Evolutionary conservation across 371 early-diverging fungal genomes (phyloP), one percentile per base, ranked within the genome.

Genomic region (Lichtheimia ramosa): DNA sequence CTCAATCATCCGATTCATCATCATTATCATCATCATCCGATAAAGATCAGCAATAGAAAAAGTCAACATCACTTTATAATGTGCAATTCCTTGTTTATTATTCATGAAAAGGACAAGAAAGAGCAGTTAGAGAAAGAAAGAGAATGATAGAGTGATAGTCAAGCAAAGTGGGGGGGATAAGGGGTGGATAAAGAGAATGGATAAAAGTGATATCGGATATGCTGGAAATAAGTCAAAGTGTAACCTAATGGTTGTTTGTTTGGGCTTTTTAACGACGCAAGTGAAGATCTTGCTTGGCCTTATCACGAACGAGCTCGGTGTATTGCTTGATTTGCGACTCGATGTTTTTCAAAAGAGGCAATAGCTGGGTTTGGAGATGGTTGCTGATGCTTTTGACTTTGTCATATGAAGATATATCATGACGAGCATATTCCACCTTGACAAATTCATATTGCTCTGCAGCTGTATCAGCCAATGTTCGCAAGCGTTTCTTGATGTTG

Each of bases 331-430:
- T 54, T 43, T 77, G 68, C 42, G 71, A 69, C 34, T 73, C 73
- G 21, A 85, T 50, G 42, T 51, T 61, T 58, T 83, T 72, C n/a
- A 86, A 63, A 25, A 83, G 56, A 20, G 87, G 87, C 24, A 83
- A 58, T 1, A 84, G 63, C 59, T 85, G 79, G 23, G 74, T 62
- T 43, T 82, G 81, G 43, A 83, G 68, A 48, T 73, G 43, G 14
- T 70, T 54, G 40, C 78, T 58, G 18, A 85, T 69, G 50, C 74
- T 75, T 56, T 73, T 77, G 15, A 79, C 71, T 71, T 84, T 86
- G 48, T 83, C 82, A 49, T 70, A 42, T 14, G 74, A 63, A 20
- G 71, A 62, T 43, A 82, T 62, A 56, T 86, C 83, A 7, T 62
- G 69, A 56, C 83, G 77, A 55, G 59, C 64, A 18, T 77, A 63